Conservation (phyloP, 1,284 basidiomycete species). For the Anthracocystis panici-leucophaei region DNA sequence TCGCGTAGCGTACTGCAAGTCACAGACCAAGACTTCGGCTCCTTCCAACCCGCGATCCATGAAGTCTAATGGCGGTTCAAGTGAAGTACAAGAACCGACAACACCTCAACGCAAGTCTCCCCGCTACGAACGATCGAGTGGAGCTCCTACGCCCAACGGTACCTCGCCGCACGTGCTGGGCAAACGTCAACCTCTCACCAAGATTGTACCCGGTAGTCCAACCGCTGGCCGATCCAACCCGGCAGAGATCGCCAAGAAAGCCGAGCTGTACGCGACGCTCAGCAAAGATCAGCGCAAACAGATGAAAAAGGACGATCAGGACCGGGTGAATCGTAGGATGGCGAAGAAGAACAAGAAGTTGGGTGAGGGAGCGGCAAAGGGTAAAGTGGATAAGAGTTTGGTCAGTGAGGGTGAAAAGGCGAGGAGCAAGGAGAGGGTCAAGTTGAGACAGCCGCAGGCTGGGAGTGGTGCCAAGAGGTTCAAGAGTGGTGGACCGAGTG, state of each 20-base stretch:
- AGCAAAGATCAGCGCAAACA: slow-evolving; percentile 59
- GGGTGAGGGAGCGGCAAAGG: slow-evolving; percentile 6
- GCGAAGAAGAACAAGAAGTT: slow-evolving; percentile 65
- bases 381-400: slow-evolving; percentile 20
- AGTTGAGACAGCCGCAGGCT: slow-evolving; percentile 31
- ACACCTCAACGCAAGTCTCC: slow-evolving; percentile 35
- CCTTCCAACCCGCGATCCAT: neutral
- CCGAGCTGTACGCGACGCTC: slow-evolving; percentile 51
- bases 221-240: slow-evolving; percentile 13
- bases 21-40: slow-evolving; percentile 36
- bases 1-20: slow-evolving; percentile 65
- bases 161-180: slow-evolving; percentile 49
- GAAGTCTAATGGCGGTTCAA: neutral
- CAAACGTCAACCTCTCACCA: slow-evolving; percentile 13
- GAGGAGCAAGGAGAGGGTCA: slow-evolving; percentile 43
- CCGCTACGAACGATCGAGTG: slow-evolving; percentile 51
- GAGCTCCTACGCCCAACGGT: slow-evolving; percentile 66
- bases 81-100: slow-evolving; percentile 12
- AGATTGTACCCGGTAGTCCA: slow-evolving; percentile 26
- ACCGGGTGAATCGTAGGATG: slow-evolving; percentile 56
- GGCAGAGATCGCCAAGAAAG: slow-evolving; percentile 32
- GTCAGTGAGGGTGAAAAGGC: slow-evolving; percentile 42
- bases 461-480: slow-evolving; percentile 21
- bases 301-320: slow-evolving; percentile 61
- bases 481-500: slow-evolving; percentile 13